Conservation (phyloP, 352 stramenopile genomes). For the Phytophthora idaei region DNA sequence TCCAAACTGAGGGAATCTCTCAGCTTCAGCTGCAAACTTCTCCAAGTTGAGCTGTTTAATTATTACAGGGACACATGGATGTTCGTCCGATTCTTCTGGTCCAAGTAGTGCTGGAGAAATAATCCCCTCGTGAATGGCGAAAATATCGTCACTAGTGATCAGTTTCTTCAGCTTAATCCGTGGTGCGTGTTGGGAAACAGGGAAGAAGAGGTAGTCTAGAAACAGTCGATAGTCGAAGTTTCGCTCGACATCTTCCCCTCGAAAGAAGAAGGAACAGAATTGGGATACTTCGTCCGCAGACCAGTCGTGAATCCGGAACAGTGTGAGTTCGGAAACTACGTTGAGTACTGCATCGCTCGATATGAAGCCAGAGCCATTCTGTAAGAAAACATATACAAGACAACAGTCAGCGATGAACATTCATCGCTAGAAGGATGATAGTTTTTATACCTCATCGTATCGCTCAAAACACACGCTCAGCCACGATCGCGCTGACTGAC, state of each 20-base stretch:
- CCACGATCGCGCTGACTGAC: slow-evolving; percentile 22
- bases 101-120: slow-evolving; percentile 10
- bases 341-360: slow-evolving; percentile 38
- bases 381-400: no score
- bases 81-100: slow-evolving; percentile 10
- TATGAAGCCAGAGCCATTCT: slow-evolving; percentile 28
- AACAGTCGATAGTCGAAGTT: slow-evolving; percentile 55
- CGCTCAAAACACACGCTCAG: slow-evolving; percentile 30
- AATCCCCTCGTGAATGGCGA: slow-evolving; percentile 25
- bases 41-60: slow-evolving; percentile 28
- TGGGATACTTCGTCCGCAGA: slow-evolving; percentile 33
- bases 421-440: no score
- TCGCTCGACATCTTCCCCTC: slow-evolving; percentile 19
- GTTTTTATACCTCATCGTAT: slow-evolving; percentile 34
- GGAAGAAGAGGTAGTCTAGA: slow-evolving; percentile 65
- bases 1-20: slow-evolving; percentile 10
- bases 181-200: slow-evolving; percentile 22
- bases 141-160: slow-evolving; percentile 16
- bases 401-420: no score
- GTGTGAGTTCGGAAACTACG: slow-evolving; percentile 32
- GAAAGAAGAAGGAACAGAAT: slow-evolving; percentile 48
- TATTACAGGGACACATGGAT: slow-evolving; percentile 3
- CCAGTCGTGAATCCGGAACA: slow-evolving; percentile 43
- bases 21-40: slow-evolving; percentile 1
- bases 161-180: slow-evolving; percentile 31